A percentile compares a stretch with the other conserved stretches of the same genome.
These are phyloP conservation scores for Zygosaccharomyces sapae DNA, from an alignment of 1,139 yeast genomes.

Conservation along the genomic window DNA sequence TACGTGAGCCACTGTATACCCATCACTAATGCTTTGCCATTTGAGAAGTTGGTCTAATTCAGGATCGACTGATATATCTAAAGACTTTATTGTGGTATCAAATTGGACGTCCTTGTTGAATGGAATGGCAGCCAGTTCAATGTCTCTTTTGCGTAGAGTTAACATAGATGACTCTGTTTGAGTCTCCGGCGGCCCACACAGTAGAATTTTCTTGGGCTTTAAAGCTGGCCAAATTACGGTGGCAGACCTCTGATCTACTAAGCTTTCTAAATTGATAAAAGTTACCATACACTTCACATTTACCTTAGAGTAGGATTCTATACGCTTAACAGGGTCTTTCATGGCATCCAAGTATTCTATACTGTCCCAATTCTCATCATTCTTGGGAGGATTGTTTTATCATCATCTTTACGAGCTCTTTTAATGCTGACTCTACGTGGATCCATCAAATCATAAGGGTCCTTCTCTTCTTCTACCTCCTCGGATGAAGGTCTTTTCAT, in stretches of 20 bases:
- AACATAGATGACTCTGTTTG: conserved; percentile 24
- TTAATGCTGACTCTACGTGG: conserved; percentile 21
- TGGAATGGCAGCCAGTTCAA: conserved; percentile 38
- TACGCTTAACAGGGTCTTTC: conserved; percentile 52
- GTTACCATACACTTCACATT: conserved; percentile 66
- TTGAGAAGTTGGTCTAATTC: conserved; percentile 55
- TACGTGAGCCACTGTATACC: conserved; percentile 78
- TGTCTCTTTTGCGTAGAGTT: conserved; percentile 31
- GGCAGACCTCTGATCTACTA: conserved; percentile 80
- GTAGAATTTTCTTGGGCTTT: conserved; percentile 70
- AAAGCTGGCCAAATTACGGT: conserved; percentile 73
- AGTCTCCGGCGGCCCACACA: conserved; percentile 45
- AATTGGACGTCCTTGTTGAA: conserved; percentile 46
- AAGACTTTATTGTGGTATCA: conserved; percentile 62
- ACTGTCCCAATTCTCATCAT: conserved; percentile 37
- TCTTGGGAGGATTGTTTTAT: conserved; percentile 20
- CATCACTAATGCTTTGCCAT: conserved; percentile 85
- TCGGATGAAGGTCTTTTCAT: conserved; percentile 24
- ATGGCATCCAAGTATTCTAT: conserved; percentile 55
- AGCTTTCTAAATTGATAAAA: conserved; percentile 77
- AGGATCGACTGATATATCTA: conserved; percentile 69
- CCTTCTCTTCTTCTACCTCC: conserved; percentile 27
- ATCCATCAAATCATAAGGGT: conserved; percentile 28
- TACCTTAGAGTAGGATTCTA: conserved; percentile 39
- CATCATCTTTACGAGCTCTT: conserved; percentile 15